These are phyloP conservation scores for Sclerotinia borealis DNA, from an alignment of 2,329 filamentous ascomycete genomes.

Conservation along the genomic window DNA sequence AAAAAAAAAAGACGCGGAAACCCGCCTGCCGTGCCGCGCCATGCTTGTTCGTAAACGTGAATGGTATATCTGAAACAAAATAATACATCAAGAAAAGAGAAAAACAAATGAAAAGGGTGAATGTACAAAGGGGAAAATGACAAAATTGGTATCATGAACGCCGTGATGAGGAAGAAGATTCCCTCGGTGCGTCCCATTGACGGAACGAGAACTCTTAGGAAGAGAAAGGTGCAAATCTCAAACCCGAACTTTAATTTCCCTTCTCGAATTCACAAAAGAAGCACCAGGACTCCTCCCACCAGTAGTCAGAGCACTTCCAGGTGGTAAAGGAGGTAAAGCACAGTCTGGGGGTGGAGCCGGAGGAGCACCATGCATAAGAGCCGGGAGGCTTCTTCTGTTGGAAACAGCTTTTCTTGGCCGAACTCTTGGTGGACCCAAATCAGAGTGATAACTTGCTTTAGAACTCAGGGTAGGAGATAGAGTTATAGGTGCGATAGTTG, in stretches of 20 bases:
- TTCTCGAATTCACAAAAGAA: not conserved
- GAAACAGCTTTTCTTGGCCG: conserved; percentile 15
- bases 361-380: conserved; percentile 28
- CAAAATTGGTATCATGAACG: not conserved
- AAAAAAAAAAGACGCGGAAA: not conserved
- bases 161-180: not conserved
- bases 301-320: conserved; percentile 9
- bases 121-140: not conserved
- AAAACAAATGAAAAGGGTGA: not conserved
- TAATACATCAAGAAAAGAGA: not conserved
- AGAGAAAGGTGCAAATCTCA: not conserved
- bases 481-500: conserved; percentile 5
- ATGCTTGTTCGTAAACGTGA: not conserved
- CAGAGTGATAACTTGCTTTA: not conserved
- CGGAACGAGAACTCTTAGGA: not conserved
- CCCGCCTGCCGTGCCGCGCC: not conserved
- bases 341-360: conserved; percentile 31
- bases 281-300: not conserved
- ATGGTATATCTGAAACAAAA: not conserved
- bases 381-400: conserved; percentile 26
- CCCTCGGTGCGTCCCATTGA: not conserved
- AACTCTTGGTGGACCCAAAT: not conserved
- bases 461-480: not conserved
- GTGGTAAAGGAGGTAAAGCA: conserved; percentile 30
- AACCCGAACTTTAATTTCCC: not conserved